Percentiles rank a stretch among this genome's conserved stretches.
These are phyloP conservation scores for Rutidosis leptorrhynchoides DNA, from an alignment of 129 eudicot species.

Conservation along the genomic window DNA sequence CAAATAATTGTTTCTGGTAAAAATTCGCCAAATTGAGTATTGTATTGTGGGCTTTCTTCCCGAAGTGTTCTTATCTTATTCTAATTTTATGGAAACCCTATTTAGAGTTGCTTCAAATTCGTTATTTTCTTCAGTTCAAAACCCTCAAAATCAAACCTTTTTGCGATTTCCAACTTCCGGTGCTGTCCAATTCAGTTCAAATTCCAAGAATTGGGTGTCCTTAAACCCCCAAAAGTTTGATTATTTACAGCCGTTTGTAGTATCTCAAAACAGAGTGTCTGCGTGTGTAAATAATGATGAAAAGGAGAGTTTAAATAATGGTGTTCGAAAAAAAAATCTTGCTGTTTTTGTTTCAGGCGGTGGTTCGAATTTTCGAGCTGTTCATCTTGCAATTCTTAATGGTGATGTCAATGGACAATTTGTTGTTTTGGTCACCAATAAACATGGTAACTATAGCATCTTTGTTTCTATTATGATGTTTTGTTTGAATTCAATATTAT, in stretches of 20 bases:
- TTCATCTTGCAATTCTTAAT: conserved; percentile 49
- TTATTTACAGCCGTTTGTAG: conserved; percentile 4
- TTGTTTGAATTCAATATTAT: neutral
- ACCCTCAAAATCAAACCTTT: conserved; percentile 8
- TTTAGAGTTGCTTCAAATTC: conserved; percentile 11
- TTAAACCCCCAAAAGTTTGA: conserved; percentile 11
- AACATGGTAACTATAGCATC: conserved; percentile 38
- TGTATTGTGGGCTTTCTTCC: neutral
- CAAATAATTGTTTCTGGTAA: too few species aligned
- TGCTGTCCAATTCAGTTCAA: neutral
- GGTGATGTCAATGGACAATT: conserved; percentile 59
- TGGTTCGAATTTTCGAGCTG: conserved; percentile 75
- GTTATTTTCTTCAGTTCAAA: conserved; percentile 10
- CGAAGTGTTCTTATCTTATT: conserved; percentile 2
- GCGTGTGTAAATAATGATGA: conserved; percentile 25
- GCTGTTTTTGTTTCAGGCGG: conserved; percentile 91
- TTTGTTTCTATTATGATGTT: neutral
- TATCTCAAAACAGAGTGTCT: neutral
- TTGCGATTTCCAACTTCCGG: neutral
- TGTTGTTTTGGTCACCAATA: conserved; percentile 71
- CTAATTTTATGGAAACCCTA: conserved; percentile 12
- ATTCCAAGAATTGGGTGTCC: conserved; percentile 8
- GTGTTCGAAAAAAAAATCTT: conserved; percentile 42
- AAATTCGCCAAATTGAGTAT: too few species aligned
- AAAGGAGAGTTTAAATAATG: conserved; percentile 13